phyloP scores from a whole-genome alignment of 2,329 filamentous ascomycete genomes.

The Neofusicoccum ribis region DNA sequence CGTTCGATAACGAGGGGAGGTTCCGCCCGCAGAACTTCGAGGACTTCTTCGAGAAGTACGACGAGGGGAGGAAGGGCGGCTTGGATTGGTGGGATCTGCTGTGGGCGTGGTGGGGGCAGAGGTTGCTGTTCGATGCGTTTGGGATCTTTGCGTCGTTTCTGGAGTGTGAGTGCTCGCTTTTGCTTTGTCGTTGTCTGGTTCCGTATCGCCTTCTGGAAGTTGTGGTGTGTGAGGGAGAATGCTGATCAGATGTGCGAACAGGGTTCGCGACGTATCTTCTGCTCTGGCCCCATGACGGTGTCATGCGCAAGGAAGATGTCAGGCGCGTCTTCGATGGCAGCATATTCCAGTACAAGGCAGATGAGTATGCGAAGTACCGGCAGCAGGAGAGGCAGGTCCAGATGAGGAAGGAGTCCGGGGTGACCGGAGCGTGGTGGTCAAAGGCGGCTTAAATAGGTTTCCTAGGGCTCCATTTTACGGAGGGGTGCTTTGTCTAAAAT shows the following conservation, averaged over 20 bases:
- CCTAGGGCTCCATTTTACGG: too few relatives aligned
- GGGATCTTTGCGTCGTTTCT: constrained; percentile 48
- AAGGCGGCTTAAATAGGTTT: too few relatives aligned
- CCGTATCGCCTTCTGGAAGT: too few relatives aligned
- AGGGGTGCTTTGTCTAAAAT: too few relatives aligned
- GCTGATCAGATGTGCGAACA: constrained; percentile 19
- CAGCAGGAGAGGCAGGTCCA: too few relatives aligned
- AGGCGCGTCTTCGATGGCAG: constrained; percentile 55
- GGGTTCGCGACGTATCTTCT: constrained; percentile 55
- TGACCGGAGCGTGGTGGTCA: too few relatives aligned
- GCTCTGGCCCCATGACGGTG: constrained; percentile 57
- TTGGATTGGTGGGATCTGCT: constrained; percentile 42
- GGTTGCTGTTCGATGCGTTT: constrained; percentile 46
- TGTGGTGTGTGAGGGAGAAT: background rate
- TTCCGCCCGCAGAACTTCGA: constrained; percentile 51
- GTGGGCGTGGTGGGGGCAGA: constrained; percentile 43
- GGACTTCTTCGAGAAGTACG: constrained; percentile 51
- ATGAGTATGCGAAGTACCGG: background rate
- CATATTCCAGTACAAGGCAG: constrained; percentile 43
- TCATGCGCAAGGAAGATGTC: constrained; percentile 59
- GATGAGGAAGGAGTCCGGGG: too few relatives aligned
- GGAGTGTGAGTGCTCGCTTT: constrained; percentile 37
- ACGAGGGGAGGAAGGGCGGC: constrained; percentile 38
- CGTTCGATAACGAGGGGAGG: constrained; percentile 48
- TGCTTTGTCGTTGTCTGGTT: too few relatives aligned